Evolutionary conservation across 2,329 filamentous ascomycete genomes (phyloP).

Genomic region (Aphanoascus verrucosus): DNA sequence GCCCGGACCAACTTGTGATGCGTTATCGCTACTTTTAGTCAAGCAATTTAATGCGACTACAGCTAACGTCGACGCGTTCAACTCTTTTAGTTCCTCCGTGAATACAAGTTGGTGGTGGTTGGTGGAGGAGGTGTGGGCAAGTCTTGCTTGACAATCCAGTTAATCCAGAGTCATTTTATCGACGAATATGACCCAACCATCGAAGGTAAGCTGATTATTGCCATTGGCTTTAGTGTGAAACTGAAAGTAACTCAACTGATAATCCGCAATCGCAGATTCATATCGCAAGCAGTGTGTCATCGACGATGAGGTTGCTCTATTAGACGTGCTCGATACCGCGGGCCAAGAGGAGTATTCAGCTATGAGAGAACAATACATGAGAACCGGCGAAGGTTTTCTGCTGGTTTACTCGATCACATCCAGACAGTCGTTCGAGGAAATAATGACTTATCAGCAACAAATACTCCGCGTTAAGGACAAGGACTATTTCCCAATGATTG

Average conservation of each 20-base stretch:
- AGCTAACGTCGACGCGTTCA: constrained; percentile 4
- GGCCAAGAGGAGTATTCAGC: constrained; percentile 99
- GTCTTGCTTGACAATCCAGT: constrained; percentile 96
- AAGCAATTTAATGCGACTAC: background rate
- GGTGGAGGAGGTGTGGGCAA: constrained; percentile 98
- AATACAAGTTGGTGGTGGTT: constrained; percentile 94
- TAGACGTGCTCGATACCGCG: constrained; percentile 96
- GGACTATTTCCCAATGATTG: constrained; percentile 99
- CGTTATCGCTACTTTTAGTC: background rate
- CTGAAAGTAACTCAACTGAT: background rate
- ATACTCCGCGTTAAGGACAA: constrained; percentile 98
- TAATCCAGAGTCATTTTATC: constrained; percentile 92
- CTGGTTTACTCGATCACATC: constrained; percentile 98
- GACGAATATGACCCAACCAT: constrained; percentile 99
- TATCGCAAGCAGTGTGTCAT: constrained; percentile 99
- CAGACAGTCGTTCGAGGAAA: constrained; percentile 94
- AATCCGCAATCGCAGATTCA: constrained; percentile 56
- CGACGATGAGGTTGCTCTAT: constrained; percentile 91
- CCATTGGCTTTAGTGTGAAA: background rate
- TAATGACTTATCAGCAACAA: constrained; percentile 97
- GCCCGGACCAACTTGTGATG: background rate
- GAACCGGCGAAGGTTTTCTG: constrained; percentile 93
- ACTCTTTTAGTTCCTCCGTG: constrained; percentile 59
- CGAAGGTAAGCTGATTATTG: constrained; percentile 55
- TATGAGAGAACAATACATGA: constrained; percentile 99